These are phyloP conservation scores for Kwoniella sp. DNA, from an alignment of 768 basidiomycete species.

Conservation along the genomic window DNA sequence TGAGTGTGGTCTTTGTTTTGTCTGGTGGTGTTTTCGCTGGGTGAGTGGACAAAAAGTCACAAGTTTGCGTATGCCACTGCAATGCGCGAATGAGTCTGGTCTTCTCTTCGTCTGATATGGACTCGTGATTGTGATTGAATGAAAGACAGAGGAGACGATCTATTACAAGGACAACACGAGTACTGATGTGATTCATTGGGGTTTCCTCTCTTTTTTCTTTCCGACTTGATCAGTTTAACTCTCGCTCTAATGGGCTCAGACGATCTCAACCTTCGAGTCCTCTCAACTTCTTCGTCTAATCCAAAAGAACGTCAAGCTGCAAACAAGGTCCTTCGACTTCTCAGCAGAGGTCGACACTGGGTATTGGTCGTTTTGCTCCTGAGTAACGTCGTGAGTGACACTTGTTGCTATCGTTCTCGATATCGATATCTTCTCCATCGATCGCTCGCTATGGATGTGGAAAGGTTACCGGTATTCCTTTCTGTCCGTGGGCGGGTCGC, in stretches of 20 bases:
- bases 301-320: constrained; percentile 62
- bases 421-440: too few species aligned
- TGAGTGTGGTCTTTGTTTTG: constrained; percentile 72
- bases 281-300: constrained; percentile 79
- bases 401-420: neutral
- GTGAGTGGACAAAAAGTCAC: constrained; percentile 58
- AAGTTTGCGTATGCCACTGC: too few species aligned
- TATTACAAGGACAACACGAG: too few species aligned
- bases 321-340: constrained; percentile 60
- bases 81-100: too few species aligned
- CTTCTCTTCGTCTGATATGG: constrained; percentile 4
- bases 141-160: too few species aligned
- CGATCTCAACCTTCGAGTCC: constrained; percentile 82
- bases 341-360: constrained; percentile 80
- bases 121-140: too few species aligned
- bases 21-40: constrained; percentile 91
- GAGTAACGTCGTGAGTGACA: constrained; percentile 67
- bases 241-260: constrained; percentile 93
- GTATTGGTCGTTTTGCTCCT: constrained; percentile 89
- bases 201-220: too few species aligned
- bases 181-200: too few species aligned
- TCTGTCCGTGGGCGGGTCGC: neutral
- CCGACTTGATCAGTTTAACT: constrained; percentile 69
- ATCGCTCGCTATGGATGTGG: neutral
- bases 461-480: neutral